phyloP scores from a whole-genome alignment of 495 filamentous ascomycete genomes.

The Talaromyces liani region DNA sequence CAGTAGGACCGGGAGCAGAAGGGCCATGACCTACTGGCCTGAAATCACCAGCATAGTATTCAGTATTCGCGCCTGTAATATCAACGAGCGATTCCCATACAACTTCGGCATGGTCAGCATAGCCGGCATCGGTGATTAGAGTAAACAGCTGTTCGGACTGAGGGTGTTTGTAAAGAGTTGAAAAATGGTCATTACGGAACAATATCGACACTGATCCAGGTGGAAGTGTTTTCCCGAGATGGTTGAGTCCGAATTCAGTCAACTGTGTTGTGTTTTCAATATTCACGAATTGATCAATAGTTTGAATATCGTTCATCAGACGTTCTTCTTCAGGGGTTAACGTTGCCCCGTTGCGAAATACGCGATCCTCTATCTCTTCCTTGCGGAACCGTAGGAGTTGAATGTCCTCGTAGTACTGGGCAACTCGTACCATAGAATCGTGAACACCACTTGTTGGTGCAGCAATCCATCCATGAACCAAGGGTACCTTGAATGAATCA shows the following conservation, averaged over 20 bases:
- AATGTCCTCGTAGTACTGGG: constrained; percentile 79
- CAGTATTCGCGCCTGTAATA: constrained; percentile 72
- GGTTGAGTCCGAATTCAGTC: constrained; percentile 69
- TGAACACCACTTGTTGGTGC: constrained; percentile 53
- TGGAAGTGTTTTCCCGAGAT: constrained; percentile 53
- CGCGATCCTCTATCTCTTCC: constrained; percentile 78
- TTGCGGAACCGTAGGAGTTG: constrained; percentile 82
- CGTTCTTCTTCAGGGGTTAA: constrained; percentile 52
- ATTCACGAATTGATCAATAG: constrained; percentile 73
- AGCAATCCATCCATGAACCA: constrained; percentile 94
- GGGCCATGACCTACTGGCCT: constrained; percentile 60
- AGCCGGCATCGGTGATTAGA: constrained; percentile 88
- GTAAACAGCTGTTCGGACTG: constrained; percentile 62
- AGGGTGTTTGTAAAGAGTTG: constrained; percentile 79
- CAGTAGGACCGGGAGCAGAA: constrained; percentile 10
- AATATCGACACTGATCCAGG: constrained; percentile 79
- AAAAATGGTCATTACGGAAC: constrained; percentile 96
- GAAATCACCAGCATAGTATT: constrained; percentile 89
- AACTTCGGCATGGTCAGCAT: constrained; percentile 78
- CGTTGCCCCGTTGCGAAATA: constrained; percentile 43
- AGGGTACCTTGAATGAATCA: constrained; percentile 73
- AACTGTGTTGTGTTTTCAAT: constrained; percentile 74
- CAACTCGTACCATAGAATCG: constrained; percentile 59
- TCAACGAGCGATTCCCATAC: constrained; percentile 94
- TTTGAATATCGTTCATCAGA: constrained; percentile 68